Conservation (phyloP, 2,329 filamentous ascomycete species). For the Diaporthe nobilis region DNA sequence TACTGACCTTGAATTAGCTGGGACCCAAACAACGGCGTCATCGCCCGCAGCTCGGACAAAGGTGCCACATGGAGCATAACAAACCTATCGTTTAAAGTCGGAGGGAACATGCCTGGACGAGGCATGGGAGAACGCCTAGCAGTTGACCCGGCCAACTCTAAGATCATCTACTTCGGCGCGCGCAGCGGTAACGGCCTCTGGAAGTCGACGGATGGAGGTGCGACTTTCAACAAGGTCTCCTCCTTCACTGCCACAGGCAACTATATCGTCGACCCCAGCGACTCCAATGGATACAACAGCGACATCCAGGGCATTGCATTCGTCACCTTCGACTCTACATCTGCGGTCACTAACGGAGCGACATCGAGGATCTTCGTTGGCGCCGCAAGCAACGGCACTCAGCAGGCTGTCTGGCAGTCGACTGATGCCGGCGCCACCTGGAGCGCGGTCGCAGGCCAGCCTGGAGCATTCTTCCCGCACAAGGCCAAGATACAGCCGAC, state of each 20-base stretch:
- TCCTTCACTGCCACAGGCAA: constrained; percentile 66
- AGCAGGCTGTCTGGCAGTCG: constrained; percentile 66
- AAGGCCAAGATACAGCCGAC: constrained; percentile 64
- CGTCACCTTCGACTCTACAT: constrained; percentile 70
- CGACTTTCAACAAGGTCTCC: constrained; percentile 65
- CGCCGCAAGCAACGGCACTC: constrained; percentile 64
- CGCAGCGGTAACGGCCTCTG: constrained; percentile 71
- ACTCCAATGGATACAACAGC: constrained; percentile 59
- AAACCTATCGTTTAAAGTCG: constrained; percentile 70
- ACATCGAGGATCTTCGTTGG: constrained; percentile 71
- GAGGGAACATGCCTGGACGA: constrained; percentile 73
- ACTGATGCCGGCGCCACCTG: constrained; percentile 68
- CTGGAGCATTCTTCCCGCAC: constrained; percentile 66
- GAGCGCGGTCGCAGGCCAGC: constrained; percentile 65
- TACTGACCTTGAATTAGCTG: constrained; percentile 39
- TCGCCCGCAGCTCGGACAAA: constrained; percentile 67
- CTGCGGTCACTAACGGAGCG: constrained; percentile 58
- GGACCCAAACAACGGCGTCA: constrained; percentile 69
- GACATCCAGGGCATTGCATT: constrained; percentile 65
- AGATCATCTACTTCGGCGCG: constrained; percentile 71
- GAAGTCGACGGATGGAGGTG: constrained; percentile 70
- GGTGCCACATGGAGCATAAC: constrained; percentile 66
- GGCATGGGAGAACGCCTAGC: constrained; percentile 72
- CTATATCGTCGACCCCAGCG: constrained; percentile 60
- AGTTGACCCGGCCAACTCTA: constrained; percentile 69